Evolutionary conservation across 2,329 filamentous ascomycete species (phyloP).

Genomic region (Cladophialophora bantiana): DNA sequence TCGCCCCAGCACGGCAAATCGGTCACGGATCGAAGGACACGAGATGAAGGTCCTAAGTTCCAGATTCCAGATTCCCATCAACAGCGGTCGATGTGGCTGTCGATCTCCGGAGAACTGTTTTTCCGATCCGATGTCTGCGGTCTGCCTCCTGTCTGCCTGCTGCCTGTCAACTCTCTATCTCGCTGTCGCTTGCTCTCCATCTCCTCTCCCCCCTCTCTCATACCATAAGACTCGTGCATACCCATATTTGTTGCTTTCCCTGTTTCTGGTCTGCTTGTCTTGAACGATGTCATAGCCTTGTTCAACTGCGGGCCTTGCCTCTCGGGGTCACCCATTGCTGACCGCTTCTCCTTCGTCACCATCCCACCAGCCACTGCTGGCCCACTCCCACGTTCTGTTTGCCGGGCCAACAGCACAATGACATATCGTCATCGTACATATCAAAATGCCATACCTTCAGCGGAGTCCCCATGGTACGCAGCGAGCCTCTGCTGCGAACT

Average conservation of each 20-base stretch:
- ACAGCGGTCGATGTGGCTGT: neutral
- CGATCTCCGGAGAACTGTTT: slow-evolving; percentile 11
- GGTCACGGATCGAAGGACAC: slow-evolving; percentile 10
- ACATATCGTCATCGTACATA: slow-evolving; percentile 31
- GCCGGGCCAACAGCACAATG: slow-evolving; percentile 7
- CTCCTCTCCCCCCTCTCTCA: neutral
- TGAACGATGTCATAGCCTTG: slow-evolving; percentile 14
- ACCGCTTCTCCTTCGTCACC: slow-evolving; percentile 28
- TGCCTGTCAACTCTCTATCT: neutral
- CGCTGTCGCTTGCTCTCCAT: neutral
- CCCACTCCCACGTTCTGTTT: slow-evolving; percentile 9
- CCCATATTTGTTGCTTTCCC: neutral
- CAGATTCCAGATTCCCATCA: neutral
- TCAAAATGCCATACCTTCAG: slow-evolving; percentile 26
- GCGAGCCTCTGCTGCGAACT: slow-evolving; percentile 16
- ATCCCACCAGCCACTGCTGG: slow-evolving; percentile 13
- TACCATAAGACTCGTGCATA: neutral
- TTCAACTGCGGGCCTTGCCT: neutral
- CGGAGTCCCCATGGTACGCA: neutral
- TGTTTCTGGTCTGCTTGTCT: slow-evolving; percentile 6
- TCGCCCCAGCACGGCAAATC: neutral
- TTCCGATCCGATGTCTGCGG: slow-evolving; percentile 16
- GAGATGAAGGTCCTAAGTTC: neutral
- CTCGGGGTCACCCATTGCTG: slow-evolving; percentile 14
- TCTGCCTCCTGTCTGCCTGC: too few relatives aligned